Percentiles rank a stretch among this genome's conserved stretches.
Conservation (phyloP, 75 land plant species). For the Azolla pinnata region DNA sequence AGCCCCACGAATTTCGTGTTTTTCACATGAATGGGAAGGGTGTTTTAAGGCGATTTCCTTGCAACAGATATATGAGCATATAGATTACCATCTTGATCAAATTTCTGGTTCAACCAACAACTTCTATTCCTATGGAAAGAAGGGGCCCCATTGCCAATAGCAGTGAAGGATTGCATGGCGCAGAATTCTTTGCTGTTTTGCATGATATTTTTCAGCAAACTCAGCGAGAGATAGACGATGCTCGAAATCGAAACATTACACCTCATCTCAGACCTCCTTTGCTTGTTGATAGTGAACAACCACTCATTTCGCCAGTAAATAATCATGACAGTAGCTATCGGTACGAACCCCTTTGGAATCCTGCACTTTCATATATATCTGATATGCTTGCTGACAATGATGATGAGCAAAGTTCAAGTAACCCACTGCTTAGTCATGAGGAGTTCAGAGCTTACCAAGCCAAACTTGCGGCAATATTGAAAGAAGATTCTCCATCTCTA, state of each 20-base stretch:
- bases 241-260: background rate
- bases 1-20: no score
- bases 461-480: slow-evolving; percentile 2
- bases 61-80: no score
- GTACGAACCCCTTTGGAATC: background rate
- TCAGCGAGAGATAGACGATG: slow-evolving; percentile 3
- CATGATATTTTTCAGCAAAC: slow-evolving; percentile 3
- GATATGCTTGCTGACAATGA: slow-evolving; percentile 7
- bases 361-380: slow-evolving; percentile 5
- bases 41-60: no score
- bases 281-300: no score
- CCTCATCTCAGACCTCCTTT: background rate
- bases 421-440: background rate
- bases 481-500: slow-evolving; percentile 1
- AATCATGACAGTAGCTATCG: background rate
- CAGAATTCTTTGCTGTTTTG: slow-evolving; percentile 5
- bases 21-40: no score
- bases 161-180: no score
- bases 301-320: no score
- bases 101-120: no score
- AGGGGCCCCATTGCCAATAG: no score
- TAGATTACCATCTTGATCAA: no score
- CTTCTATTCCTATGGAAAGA: no score
- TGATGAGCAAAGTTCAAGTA: background rate
- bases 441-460: slow-evolving; percentile 5